phyloP scores from a whole-genome alignment of 495 filamentous ascomycete genomes.

The Penicilliopsis zonata region DNA sequence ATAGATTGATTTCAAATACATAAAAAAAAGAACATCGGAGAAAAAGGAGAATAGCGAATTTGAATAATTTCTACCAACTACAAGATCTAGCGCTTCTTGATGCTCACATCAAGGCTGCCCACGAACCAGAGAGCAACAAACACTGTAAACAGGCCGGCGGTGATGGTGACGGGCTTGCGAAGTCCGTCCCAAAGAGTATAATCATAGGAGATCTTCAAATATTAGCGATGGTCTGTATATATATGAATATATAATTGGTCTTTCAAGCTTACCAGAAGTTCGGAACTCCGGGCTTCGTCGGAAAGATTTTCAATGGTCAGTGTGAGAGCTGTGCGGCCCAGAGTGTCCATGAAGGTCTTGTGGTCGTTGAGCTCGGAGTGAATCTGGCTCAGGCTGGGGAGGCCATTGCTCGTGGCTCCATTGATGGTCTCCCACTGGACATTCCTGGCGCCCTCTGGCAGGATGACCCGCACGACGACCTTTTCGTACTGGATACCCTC shows the following conservation, averaged over 20 bases:
- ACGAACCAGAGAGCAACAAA: conserved; percentile 69
- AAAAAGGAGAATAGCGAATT: conserved; percentile 5
- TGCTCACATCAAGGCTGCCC: conserved; percentile 63
- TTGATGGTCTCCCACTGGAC: conserved; percentile 36
- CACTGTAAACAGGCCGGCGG: conserved; percentile 57
- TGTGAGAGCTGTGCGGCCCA: conserved; percentile 72
- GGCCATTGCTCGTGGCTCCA: conserved; percentile 24
- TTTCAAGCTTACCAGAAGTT: conserved; percentile 48
- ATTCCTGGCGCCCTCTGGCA: conserved; percentile 87
- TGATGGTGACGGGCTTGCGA: conserved; percentile 78
- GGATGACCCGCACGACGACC: conserved; percentile 65
- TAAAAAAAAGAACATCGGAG: conserved; percentile 1
- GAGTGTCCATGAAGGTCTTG: conserved; percentile 88
- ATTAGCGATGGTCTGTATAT: conserved; percentile 3
- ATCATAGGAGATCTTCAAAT: conserved; percentile 60
- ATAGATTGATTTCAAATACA: too few species aligned
- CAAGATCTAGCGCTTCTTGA: conserved; percentile 37
- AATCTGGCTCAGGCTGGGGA: conserved; percentile 20
- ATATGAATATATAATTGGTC: not conserved
- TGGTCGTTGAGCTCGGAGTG: conserved; percentile 45
- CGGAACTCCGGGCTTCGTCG: conserved; percentile 72
- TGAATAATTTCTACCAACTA: too few species aligned
- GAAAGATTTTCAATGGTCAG: conserved; percentile 76
- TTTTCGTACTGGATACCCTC: conserved; percentile 82
- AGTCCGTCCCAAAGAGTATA: conserved; percentile 63